A percentile compares a stretch with the other conserved stretches of the same genome.
phyloP scores from a whole-genome alignment of 148 eudicot genomes.

The Vaccinium macrocarpon region DNA sequence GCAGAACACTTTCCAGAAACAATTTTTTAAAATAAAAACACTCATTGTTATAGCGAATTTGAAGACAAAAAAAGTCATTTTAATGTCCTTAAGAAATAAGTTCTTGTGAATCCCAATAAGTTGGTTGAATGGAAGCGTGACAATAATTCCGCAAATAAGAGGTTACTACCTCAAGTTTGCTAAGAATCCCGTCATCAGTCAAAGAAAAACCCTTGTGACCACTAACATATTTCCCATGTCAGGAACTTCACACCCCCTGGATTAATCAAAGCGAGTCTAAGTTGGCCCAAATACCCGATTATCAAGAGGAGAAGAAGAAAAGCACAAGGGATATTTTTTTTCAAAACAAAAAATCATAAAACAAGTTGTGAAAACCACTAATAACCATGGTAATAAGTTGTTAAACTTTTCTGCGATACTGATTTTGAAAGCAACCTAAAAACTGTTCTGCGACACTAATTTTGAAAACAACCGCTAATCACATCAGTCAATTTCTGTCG shows the following conservation, averaged over 20 bases:
- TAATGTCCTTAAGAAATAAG: background rate
- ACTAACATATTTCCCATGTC: background rate
- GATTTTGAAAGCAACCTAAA: background rate
- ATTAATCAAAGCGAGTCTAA: background rate
- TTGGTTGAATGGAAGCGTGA: background rate
- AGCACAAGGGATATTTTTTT: background rate
- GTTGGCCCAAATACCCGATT: background rate
- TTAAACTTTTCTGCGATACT: background rate
- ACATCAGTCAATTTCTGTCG: background rate
- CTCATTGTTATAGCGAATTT: background rate
- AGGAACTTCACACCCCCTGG: background rate
- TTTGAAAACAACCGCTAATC: background rate
- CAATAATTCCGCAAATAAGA: background rate
- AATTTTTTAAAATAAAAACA: background rate
- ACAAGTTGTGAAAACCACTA: background rate
- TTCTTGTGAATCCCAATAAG: background rate
- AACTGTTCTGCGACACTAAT: background rate
- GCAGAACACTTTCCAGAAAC: background rate
- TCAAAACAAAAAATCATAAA: background rate
- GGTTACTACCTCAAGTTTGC: background rate
- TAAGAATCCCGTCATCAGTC: background rate
- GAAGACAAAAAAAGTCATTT: background rate
- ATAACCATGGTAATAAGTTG: background rate
- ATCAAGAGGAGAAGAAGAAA: background rate
- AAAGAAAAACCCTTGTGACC: background rate